Percentiles rank a stretch among this genome's conserved stretches.
Evolutionary conservation across 208 protist species (phyloP).

Genomic region (Tritrichomonas musculus): DNA sequence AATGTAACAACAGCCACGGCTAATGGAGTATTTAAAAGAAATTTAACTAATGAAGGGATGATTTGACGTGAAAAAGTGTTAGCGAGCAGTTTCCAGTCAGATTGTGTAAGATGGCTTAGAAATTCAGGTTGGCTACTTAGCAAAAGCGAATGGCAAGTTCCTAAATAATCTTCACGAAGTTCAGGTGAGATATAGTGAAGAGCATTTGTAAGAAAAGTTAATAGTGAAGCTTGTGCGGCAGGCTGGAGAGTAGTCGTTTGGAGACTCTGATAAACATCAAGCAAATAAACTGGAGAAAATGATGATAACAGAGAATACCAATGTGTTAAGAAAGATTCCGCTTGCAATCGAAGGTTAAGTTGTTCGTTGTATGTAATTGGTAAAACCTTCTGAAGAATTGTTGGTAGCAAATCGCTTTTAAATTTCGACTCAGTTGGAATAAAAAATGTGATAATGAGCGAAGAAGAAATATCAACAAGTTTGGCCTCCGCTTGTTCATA

Average conservation of each 20-base stretch:
- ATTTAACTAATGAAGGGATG: background rate
- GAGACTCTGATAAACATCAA: background rate
- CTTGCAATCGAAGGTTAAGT: background rate
- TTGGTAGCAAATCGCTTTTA: background rate
- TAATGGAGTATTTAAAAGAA: slow-evolving; percentile 1
- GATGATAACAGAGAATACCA: background rate
- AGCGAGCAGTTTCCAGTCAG: background rate
- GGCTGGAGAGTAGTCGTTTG: background rate
- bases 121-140: background rate
- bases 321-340: background rate
- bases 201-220: background rate
- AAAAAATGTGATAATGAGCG: background rate
- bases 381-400: background rate
- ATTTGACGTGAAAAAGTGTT: background rate
- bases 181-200: background rate
- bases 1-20: background rate
- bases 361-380: background rate
- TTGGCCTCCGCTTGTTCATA: slow-evolving; percentile 14
- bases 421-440: background rate
- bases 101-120: background rate
- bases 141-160: background rate
- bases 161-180: background rate
- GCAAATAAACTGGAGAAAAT: background rate
- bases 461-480: background rate
- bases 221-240: background rate